phyloP scores from a whole-genome alignment of 177 flowering plant species.

The Vitis hybrid region DNA sequence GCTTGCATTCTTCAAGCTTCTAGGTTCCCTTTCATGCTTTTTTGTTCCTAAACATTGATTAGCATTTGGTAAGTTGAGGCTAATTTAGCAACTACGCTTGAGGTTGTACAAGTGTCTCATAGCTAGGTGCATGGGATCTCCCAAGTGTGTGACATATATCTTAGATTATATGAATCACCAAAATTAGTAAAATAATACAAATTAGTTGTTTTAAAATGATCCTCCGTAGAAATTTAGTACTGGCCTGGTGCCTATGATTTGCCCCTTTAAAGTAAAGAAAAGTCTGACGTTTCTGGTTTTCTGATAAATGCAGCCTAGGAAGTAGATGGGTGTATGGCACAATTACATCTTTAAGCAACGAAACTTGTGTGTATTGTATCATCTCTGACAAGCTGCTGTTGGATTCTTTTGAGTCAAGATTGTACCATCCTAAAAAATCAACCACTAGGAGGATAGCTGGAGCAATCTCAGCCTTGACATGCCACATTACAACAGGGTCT shows the following conservation, averaged over 20 bases:
- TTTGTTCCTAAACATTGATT: too few relatives aligned
- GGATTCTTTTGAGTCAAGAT: constrained; percentile 67
- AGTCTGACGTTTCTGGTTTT: constrained; percentile 58
- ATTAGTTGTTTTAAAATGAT: too few relatives aligned
- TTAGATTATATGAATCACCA: too few relatives aligned
- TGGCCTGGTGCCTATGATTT: constrained; percentile 88
- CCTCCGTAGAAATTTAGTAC: constrained; percentile 6
- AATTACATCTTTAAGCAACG: constrained; percentile 85
- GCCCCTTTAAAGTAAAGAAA: constrained; percentile 97
- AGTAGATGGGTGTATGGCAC: constrained; percentile 93
- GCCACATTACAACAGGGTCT: constrained; percentile 99
- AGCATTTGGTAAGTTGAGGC: too few relatives aligned
- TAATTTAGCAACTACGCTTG: too few relatives aligned
- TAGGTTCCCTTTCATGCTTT: too few relatives aligned
- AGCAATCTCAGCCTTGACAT: constrained; percentile 82
- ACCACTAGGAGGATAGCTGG: constrained; percentile 86
- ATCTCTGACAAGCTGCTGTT: constrained; percentile 50
- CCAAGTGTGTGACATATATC: too few relatives aligned
- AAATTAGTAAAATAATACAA: too few relatives aligned
- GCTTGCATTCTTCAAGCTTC: too few relatives aligned
- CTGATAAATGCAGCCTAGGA: constrained; percentile 60
- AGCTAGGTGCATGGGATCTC: too few relatives aligned
- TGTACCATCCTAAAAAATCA: constrained; percentile 95
- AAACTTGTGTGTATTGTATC: constrained; percentile 86
- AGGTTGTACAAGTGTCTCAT: too few relatives aligned